A percentile compares a stretch with the other conserved stretches of the same genome.
These are phyloP conservation scores for Tylopilus subfusipes DNA, from an alignment of 768 basidiomycete genomes.

Conservation along the genomic window DNA sequence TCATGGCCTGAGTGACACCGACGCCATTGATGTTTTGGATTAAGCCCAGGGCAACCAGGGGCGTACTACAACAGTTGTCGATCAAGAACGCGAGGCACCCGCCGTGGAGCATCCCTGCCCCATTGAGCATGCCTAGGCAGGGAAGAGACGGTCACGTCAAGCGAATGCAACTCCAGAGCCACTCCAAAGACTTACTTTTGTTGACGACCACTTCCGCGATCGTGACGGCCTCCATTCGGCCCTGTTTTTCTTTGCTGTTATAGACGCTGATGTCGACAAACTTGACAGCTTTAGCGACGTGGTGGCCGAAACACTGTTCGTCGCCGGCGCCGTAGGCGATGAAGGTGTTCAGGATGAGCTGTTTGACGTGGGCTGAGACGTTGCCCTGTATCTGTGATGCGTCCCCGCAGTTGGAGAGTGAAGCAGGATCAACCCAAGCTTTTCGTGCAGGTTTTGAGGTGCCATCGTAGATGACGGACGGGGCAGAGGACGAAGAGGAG, in stretches of 20 bases:
- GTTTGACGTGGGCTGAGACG: conserved; percentile 59
- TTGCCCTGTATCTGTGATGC: conserved; percentile 59
- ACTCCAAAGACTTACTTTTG: conserved; percentile 44
- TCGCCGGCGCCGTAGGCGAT: conserved; percentile 68
- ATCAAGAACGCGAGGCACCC: conserved; percentile 71
- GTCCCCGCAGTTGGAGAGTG: conserved; percentile 57
- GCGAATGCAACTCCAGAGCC: neutral
- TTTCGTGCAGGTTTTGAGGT: conserved; percentile 28
- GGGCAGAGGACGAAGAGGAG: conserved; percentile 17
- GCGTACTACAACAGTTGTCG: conserved; percentile 70
- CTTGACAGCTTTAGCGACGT: conserved; percentile 55
- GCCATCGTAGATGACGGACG: conserved; percentile 27
- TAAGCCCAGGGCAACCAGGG: conserved; percentile 63
- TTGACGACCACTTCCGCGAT: conserved; percentile 60
- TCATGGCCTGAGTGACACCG: conserved; percentile 71
- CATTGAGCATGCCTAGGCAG: conserved; percentile 64
- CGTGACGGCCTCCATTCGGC: conserved; percentile 56
- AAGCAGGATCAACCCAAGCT: conserved; percentile 64
- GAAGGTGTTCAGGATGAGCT: conserved; percentile 64
- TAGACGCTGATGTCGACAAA: conserved; percentile 58
- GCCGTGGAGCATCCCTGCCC: conserved; percentile 74
- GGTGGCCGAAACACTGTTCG: conserved; percentile 57
- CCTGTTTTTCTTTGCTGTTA: conserved; percentile 43
- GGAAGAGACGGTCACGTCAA: conserved; percentile 4
- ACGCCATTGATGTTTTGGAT: conserved; percentile 62